Evolutionary conservation across 257 asterid genomes (phyloP).

Genomic region (Solanum dulcamara): DNA sequence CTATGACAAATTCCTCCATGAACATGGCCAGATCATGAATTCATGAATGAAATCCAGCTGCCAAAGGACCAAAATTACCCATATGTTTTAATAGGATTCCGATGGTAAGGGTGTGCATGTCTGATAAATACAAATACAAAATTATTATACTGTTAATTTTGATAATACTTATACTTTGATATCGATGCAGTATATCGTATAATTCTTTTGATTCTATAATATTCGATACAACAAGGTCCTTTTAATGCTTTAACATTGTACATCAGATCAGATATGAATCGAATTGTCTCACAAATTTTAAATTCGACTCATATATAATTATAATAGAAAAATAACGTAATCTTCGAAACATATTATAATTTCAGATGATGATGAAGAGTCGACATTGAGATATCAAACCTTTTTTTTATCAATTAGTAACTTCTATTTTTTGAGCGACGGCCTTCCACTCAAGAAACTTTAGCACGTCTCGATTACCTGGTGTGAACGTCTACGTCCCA

Average conservation of each 20-base stretch:
- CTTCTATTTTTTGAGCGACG: background rate
- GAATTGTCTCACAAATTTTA: too few relatives aligned
- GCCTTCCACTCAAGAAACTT: too few relatives aligned
- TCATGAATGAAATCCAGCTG: background rate
- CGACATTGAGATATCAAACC: background rate
- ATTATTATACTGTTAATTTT: background rate
- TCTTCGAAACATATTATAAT: background rate
- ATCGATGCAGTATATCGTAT: too few relatives aligned
- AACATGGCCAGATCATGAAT: conserved; percentile 22
- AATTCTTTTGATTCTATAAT: too few relatives aligned
- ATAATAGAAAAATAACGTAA: background rate
- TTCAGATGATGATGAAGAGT: fast-evolving
- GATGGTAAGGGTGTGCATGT: background rate
- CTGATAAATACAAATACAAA: background rate
- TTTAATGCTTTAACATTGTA: background rate
- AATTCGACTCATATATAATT: fast-evolving
- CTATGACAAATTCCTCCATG: background rate
- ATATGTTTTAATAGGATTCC: background rate
- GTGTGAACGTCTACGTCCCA: fast-evolving
- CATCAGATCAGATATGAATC: background rate
- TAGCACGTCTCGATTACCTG: too few relatives aligned
- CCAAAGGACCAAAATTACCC: background rate
- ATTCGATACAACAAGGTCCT: too few relatives aligned
- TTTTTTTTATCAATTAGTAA: background rate
- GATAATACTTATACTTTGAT: too few relatives aligned